Base-by-base conservation (phyloP, 2,329 filamentous ascomycete species). In the Botrytis sinoallii region DNA sequence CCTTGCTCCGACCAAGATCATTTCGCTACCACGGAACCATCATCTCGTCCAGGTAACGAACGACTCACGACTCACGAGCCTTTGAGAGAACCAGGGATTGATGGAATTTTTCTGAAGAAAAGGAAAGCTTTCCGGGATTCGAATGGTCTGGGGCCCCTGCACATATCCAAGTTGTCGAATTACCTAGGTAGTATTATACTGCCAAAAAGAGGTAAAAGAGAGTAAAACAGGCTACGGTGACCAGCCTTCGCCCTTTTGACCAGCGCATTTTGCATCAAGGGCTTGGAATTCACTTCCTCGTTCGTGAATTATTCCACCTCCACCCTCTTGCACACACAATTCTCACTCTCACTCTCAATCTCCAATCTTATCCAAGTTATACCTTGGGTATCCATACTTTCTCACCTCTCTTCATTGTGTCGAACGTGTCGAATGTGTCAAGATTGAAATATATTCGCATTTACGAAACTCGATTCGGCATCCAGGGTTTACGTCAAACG, bases 241-340 rank as follows among this genome's bases (percentile, higher is more conserved):
- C 71, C 71, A 72, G 71, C 71, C 71, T 68, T 69, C 66, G 44
- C n/a, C 52, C 59, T 72, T 60, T 71, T 61, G 64, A 60, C 71
- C 71, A 72, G 71, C 71, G 64, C 71, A 72, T 69, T 72, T 72
- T 72, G 71, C 71, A 72, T 72, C 59, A 68, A 57, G 46, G 48
- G 65, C 52, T 32, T 32, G 32, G 32, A 60, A 55, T 68, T 60
- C 65, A 59, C 61, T 59, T 59, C 70, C 35, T 52, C 32, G 29
- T 70, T 44, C 67, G 25, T 59, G 48, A 25, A 42, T 29, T 59
- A 69, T 32, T 57, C 35, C 32, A 67, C 9, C n/a, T 57, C 35
- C 32, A 67, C 9, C n/a, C 60, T 52, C 42, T 52, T 67, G 46
- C 46, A 67, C 32, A 10, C 46, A 29, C 35, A 55, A 55, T 67